Evolutionary conservation across 345 rosid species (phyloP), one percentile per base, ranked within the genome.

Genomic region (Zanthoxylum bungeanum): DNA sequence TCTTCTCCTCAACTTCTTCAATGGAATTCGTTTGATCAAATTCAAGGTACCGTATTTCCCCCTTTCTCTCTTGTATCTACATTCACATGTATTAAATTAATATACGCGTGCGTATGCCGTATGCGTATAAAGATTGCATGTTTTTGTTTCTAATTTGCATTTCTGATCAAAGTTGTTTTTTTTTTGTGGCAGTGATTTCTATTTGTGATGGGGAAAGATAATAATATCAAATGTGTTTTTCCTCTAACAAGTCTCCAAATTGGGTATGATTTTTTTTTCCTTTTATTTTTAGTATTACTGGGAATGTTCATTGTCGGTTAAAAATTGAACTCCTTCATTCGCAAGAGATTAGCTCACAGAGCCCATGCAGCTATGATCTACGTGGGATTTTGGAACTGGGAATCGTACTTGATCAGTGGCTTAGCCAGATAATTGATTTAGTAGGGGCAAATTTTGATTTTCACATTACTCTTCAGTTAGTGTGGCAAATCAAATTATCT

Each of bases 241-340:
- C 98, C 91, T 61, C 74, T 93, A 67, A 89, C 93, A 8, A 89
- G 91, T 81, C 86, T 93, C 72, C 96, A 93, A 79, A 88, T 93
- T 76, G 97, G 97, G 97, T 92, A 69, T 11, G 76, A 60, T 19
- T 49, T 8, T 40, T 42, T 25, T 14, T n/a, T 28, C 47, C 42
- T 0, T 7, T 66, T 40, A 36, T 52, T 14, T 14, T n/a, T n/a
- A n/a, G n/a, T n/a, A n/a, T n/a, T n/a, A n/a, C n/a, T n/a, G n/a
- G n/a, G n/a, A n/a, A n/a, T n/a, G 60, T 27, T 56, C 7, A 27
- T 56, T 27, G 34, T 56, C 31, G 11, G 5, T 12, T 30, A 58
- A 16, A 58, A 58, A 2, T 16, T 30, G 37, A 58, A 58, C 21
- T 31, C 39, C 2, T 58, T 58, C 39, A 58, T 58, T 17, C 17